These are phyloP conservation scores for Chlorencoelia australis DNA, from an alignment of 2,329 filamentous ascomycete genomes.

Conservation along the genomic window DNA sequence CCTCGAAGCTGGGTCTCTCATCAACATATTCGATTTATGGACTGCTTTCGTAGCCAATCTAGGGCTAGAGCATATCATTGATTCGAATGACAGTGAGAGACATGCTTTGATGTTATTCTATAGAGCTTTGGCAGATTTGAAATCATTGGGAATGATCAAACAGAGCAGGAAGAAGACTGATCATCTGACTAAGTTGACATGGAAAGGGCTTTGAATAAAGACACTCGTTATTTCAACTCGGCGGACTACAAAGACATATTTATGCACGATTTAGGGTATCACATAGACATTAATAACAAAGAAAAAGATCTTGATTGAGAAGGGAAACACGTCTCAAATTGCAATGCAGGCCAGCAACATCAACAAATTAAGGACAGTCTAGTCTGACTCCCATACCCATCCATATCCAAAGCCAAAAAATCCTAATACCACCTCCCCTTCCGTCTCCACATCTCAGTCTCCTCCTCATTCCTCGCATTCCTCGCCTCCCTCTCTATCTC, in stretches of 20 bases:
- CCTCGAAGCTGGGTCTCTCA: constrained; percentile 62
- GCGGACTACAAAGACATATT: too few species aligned
- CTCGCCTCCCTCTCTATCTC: constrained; percentile 31
- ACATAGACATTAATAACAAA: too few species aligned
- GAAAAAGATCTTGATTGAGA: too few species aligned
- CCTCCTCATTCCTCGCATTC: constrained; percentile 28
- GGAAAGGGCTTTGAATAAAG: constrained; percentile 64
- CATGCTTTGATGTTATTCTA: constrained; percentile 71
- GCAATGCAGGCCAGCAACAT: too few species aligned
- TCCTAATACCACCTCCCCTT: constrained; percentile 21
- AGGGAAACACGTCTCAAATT: too few species aligned
- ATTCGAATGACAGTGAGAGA: constrained; percentile 38
- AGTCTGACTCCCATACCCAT: not conserved
- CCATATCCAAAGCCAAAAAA: not conserved
- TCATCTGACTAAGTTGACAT: constrained; percentile 74
- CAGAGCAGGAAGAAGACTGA: constrained; percentile 84
- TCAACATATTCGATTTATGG: constrained; percentile 76
- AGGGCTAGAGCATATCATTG: constrained; percentile 19
- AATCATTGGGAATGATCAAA: constrained; percentile 79
- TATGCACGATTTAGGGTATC: too few species aligned
- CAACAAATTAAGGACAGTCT: too few species aligned
- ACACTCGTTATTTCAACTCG: too few species aligned
- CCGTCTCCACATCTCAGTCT: constrained; percentile 15
- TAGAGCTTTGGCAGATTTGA: constrained; percentile 72
- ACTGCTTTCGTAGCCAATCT: constrained; percentile 61